Conservation (phyloP, 495 filamentous ascomycete species). For the Penicillium daleae region DNA sequence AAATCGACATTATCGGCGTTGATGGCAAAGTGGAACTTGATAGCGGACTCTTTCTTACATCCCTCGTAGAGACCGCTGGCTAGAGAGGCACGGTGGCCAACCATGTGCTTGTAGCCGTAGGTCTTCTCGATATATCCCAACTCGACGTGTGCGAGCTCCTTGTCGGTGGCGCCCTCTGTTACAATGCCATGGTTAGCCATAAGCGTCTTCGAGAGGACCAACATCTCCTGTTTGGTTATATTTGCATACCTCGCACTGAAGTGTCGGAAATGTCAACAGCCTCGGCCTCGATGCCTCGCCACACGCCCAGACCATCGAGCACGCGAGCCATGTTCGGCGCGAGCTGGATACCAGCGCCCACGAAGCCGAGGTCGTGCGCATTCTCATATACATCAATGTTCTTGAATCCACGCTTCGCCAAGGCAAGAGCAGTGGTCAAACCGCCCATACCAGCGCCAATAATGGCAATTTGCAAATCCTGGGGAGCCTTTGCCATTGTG, state of each 20-base stretch:
- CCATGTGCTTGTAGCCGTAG: conserved; percentile 78
- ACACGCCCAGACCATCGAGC: conserved; percentile 68
- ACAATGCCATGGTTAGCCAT: neutral
- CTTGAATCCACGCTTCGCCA: conserved; percentile 74
- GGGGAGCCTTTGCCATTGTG: conserved; percentile 37
- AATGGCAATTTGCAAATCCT: conserved; percentile 50
- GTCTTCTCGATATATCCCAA: conserved; percentile 66
- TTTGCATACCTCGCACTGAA: conserved; percentile 51
- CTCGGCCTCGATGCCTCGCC: conserved; percentile 68
- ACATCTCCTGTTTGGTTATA: too few species aligned
- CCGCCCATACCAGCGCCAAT: conserved; percentile 73
- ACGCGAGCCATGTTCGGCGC: conserved; percentile 81
- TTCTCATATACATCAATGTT: conserved; percentile 74
- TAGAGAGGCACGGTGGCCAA: conserved; percentile 75
- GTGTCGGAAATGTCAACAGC: conserved; percentile 59
- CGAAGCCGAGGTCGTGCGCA: conserved; percentile 75
- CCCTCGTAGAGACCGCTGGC: conserved; percentile 68
- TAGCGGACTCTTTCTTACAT: conserved; percentile 63
- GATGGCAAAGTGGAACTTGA: conserved; percentile 71
- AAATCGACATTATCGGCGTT: conserved; percentile 55
- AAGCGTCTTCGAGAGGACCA: too few species aligned
- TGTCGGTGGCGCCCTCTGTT: conserved; percentile 66
- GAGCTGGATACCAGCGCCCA: conserved; percentile 82
- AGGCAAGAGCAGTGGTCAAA: conserved; percentile 68
- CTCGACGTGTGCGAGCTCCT: conserved; percentile 69